Evolutionary conservation across 2,329 filamentous ascomycete genomes (phyloP).

Genomic region (Chaetomium globosum): DNA sequence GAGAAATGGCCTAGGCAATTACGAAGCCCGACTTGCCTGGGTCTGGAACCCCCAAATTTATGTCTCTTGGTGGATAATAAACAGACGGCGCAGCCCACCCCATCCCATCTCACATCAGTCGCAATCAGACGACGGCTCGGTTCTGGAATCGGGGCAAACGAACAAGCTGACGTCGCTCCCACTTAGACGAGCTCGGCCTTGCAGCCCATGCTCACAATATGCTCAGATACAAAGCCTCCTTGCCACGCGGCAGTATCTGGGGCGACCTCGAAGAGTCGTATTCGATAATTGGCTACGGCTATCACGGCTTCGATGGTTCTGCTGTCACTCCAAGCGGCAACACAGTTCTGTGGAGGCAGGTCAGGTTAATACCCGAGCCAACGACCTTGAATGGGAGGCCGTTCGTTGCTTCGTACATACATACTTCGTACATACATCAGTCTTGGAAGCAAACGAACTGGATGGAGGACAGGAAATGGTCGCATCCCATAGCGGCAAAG

Average conservation of each 20-base stretch:
- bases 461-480: neutral
- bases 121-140: neutral
- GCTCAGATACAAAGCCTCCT: neutral
- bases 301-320: neutral
- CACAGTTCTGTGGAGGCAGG: neutral
- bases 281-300: constrained; percentile 8
- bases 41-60: neutral
- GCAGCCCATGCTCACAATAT: neutral
- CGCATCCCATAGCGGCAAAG: constrained; percentile 4
- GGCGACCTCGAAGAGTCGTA: neutral
- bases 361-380: constrained; percentile 8
- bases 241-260: constrained; percentile 18
- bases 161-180: constrained; percentile 11
- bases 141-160: neutral
- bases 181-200: neutral
- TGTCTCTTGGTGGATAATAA: neutral
- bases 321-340: neutral
- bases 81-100: neutral
- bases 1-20: neutral
- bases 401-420: neutral
- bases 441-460: neutral
- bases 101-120: neutral
- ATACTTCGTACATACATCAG: neutral
- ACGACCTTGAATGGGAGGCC: neutral
- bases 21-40: no score